These are phyloP conservation scores for Cyclaneusma minus DNA, from an alignment of 2,329 filamentous ascomycete species.

Conservation along the genomic window DNA sequence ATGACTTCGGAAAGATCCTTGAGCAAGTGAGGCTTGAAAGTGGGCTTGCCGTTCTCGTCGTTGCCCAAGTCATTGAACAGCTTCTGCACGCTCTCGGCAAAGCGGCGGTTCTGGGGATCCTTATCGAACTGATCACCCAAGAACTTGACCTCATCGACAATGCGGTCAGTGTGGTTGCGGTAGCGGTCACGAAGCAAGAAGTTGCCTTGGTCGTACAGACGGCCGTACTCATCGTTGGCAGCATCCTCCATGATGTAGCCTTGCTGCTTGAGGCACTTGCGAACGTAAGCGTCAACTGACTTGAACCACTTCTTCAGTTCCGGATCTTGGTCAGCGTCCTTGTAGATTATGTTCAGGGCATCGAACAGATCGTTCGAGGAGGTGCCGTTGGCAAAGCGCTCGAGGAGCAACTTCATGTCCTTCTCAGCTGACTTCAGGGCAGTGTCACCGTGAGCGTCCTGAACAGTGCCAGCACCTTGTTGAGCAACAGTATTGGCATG, in stretches of 20 bases:
- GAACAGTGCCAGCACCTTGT: constrained; percentile 51
- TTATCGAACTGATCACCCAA: constrained; percentile 76
- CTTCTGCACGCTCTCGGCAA: constrained; percentile 61
- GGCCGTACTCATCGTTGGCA: constrained; percentile 69
- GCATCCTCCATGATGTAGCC: constrained; percentile 78
- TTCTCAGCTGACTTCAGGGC: constrained; percentile 57
- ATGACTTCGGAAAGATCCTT: constrained; percentile 84
- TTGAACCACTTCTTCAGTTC: constrained; percentile 88
- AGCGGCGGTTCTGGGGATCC: constrained; percentile 73
- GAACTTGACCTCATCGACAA: constrained; percentile 85
- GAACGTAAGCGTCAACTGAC: constrained; percentile 59
- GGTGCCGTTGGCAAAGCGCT: constrained; percentile 91
- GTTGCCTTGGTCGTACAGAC: constrained; percentile 69
- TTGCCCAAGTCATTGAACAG: constrained; percentile 84
- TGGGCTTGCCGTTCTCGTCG: constrained; percentile 66
- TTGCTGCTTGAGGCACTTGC: constrained; percentile 72
- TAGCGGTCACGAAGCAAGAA: constrained; percentile 85
- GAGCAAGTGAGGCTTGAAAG: constrained; percentile 84
- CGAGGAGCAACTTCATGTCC: constrained; percentile 74
- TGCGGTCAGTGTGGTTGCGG: constrained; percentile 66
- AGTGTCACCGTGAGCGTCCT: constrained; percentile 52
- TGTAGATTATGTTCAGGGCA: constrained; percentile 72
- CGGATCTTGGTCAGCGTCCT: constrained; percentile 70
- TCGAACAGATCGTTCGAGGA: constrained; percentile 77
- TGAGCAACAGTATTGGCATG: constrained; percentile 53